Evolutionary conservation across 176 grass and related monocot species (phyloP).

Genomic region (Hsuehochloa calcarea): DNA sequence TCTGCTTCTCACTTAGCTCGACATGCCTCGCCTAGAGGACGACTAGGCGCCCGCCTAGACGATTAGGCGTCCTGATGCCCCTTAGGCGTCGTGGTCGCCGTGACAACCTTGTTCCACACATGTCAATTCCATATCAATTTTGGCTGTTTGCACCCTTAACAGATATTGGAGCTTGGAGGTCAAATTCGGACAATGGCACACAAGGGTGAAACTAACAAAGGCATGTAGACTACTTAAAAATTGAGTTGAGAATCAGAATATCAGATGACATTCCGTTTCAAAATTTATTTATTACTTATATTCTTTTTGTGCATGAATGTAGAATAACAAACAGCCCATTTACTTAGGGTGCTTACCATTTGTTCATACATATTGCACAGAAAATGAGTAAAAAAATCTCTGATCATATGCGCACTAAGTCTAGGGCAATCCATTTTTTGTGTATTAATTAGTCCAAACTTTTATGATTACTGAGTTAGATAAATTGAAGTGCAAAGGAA

Average conservation of each 20-base stretch:
- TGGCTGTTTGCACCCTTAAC: background rate
- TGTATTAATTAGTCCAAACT: background rate
- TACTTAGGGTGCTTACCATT: background rate
- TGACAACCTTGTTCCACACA: no score
- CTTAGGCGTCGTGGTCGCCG: no score
- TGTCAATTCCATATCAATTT: background rate
- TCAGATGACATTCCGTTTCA: background rate
- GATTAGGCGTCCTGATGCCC: no score
- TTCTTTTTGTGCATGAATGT: no score
- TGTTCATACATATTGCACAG: background rate
- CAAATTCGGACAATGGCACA: background rate
- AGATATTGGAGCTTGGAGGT: conserved; percentile 9
- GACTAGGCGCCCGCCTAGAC: no score
- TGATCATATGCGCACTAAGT: background rate
- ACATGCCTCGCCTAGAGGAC: no score
- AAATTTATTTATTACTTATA: background rate
- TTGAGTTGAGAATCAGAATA: background rate
- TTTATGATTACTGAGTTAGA: background rate
- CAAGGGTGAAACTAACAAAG: background rate
- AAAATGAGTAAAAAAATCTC: background rate
- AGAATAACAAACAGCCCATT: background rate
- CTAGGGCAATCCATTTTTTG: background rate
- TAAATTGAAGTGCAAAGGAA: background rate
- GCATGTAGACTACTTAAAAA: background rate
- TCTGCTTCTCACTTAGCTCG: no score